A percentile compares a stretch with the other conserved stretches of the same genome.
These are phyloP conservation scores for Podospora pseudopauciseta DNA, from an alignment of 495 filamentous ascomycete genomes.

Conservation along the genomic window DNA sequence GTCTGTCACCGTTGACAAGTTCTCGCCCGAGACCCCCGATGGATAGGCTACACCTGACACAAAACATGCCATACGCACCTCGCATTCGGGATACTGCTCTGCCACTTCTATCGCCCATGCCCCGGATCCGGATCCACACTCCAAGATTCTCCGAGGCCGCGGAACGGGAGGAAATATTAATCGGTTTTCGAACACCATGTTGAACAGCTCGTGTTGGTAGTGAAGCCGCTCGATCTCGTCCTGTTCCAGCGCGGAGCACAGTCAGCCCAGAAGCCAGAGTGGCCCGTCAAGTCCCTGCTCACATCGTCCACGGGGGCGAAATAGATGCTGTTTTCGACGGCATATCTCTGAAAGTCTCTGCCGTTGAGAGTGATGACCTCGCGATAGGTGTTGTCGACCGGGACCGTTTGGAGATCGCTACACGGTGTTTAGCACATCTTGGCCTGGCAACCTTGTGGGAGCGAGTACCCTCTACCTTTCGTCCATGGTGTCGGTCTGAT, in stretches of 20 bases:
- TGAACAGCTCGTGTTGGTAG: slow-evolving; percentile 66
- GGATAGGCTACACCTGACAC: background rate
- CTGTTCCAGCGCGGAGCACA: slow-evolving; percentile 43
- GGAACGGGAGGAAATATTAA: slow-evolving; percentile 76
- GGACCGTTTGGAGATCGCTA: slow-evolving; percentile 39
- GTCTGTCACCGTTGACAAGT: background rate
- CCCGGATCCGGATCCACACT: slow-evolving; percentile 71
- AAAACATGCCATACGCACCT: slow-evolving; percentile 51
- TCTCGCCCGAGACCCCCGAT: background rate
- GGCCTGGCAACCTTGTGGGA: background rate
- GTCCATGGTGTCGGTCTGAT: slow-evolving; percentile 22
- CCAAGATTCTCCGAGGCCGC: slow-evolving; percentile 63
- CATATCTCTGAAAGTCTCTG: slow-evolving; percentile 69
- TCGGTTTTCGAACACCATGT: slow-evolving; percentile 67
- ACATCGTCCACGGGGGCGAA: slow-evolving; percentile 86
- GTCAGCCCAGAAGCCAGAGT: slow-evolving; percentile 13
- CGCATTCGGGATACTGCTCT: slow-evolving; percentile 65
- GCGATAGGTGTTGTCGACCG: slow-evolving; percentile 58
- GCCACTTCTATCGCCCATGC: slow-evolving; percentile 48
- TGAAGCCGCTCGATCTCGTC: slow-evolving; percentile 76
- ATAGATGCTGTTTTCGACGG: slow-evolving; percentile 68
- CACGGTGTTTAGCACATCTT: slow-evolving; percentile 22
- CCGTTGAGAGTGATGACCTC: slow-evolving; percentile 63
- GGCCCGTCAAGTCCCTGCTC: slow-evolving; percentile 29
- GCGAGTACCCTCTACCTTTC: slow-evolving; percentile 23